These are phyloP conservation scores for Tolypocladium nubicola DNA, from an alignment of 2,329 filamentous ascomycete species.

Conservation along the genomic window DNA sequence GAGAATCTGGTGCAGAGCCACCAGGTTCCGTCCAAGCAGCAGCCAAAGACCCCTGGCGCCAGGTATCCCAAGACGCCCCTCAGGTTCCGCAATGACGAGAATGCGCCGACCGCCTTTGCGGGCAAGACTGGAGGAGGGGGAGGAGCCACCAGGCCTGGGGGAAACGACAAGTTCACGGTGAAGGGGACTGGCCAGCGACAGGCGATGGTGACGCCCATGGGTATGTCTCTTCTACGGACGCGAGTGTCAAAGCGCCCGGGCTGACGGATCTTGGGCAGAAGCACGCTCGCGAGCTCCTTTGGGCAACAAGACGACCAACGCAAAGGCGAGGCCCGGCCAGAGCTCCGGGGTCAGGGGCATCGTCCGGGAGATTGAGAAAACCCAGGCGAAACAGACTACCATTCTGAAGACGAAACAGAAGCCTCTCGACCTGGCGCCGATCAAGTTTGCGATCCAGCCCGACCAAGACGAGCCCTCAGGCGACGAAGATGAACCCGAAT, in stretches of 20 bases:
- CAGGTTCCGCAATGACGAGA: constrained; percentile 76
- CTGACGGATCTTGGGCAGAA: constrained; percentile 11
- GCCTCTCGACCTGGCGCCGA: constrained; percentile 36
- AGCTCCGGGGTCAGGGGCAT: constrained; percentile 53
- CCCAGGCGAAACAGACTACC: constrained; percentile 47
- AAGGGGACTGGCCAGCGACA: constrained; percentile 36
- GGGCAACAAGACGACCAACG: constrained; percentile 94
- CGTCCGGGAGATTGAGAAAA: constrained; percentile 51
- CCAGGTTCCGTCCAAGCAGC: constrained; percentile 63
- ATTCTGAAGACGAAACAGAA: constrained; percentile 49
- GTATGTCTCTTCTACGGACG: constrained; percentile 35
- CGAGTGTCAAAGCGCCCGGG: background rate
- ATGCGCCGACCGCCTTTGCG: constrained; percentile 39
- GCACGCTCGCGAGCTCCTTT: constrained; percentile 64
- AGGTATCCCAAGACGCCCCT: constrained; percentile 75
- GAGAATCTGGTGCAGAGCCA: constrained; percentile 75
- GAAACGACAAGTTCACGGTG: constrained; percentile 31
- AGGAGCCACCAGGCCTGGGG: constrained; percentile 43
- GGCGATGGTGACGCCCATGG: constrained; percentile 68
- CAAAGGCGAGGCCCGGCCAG: constrained; percentile 62
- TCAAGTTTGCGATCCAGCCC: constrained; percentile 54
- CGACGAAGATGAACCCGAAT: constrained; percentile 71
- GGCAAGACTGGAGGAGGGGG: constrained; percentile 35
- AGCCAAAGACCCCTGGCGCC: constrained; percentile 72
- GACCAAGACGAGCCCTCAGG: constrained; percentile 32